A percentile compares a stretch with the other conserved stretches of the same genome.
Conservation (phyloP, 352 stramenopile species). For the Phytopythium helicoides region DNA sequence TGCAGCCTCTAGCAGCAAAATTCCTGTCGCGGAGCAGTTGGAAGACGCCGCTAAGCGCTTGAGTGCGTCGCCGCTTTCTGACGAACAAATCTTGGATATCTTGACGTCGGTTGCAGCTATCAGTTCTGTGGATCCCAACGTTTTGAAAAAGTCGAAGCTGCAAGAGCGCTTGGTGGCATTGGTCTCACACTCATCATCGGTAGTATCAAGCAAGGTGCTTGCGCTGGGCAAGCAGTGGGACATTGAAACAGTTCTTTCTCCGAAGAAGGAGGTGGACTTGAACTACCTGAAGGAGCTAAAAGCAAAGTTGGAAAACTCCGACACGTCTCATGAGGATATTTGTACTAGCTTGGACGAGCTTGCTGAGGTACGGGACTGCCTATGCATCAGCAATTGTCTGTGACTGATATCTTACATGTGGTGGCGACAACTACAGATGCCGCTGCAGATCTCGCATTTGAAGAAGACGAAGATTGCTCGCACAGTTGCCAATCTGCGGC, state of each 20-base stretch:
- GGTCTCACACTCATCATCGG: slow-evolving; percentile 23
- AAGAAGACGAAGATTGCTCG: slow-evolving; percentile 68
- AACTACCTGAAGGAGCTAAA: slow-evolving; percentile 60
- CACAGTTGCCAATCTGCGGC: slow-evolving; percentile 58
- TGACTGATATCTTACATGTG: not conserved
- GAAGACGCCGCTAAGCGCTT: slow-evolving; percentile 35
- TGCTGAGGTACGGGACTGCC: slow-evolving; percentile 20
- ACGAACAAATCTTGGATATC: slow-evolving; percentile 35
- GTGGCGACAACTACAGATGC: slow-evolving; percentile 34
- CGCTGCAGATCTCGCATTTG: slow-evolving; percentile 55
- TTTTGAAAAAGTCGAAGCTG: slow-evolving; percentile 29
- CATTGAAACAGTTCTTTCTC: slow-evolving; percentile 43
- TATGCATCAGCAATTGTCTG: not conserved
- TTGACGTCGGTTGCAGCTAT: slow-evolving; percentile 30
- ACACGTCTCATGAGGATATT: slow-evolving; percentile 72
- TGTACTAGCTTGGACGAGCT: slow-evolving; percentile 52
- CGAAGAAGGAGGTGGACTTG: slow-evolving; percentile 48
- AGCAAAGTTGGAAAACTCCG: slow-evolving; percentile 39
- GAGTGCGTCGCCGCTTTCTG: slow-evolving; percentile 23
- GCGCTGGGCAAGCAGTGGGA: slow-evolving; percentile 43
- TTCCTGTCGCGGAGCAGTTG: too few relatives aligned
- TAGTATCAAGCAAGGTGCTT: slow-evolving; percentile 30
- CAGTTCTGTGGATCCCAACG: slow-evolving; percentile 25
- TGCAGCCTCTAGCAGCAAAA: not conserved
- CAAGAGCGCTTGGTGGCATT: slow-evolving; percentile 37